Percentiles rank a stretch among this genome's conserved stretches.
phyloP scores from a whole-genome alignment of 495 filamentous ascomycete genomes.

The Staphylotrichum longicolle region DNA sequence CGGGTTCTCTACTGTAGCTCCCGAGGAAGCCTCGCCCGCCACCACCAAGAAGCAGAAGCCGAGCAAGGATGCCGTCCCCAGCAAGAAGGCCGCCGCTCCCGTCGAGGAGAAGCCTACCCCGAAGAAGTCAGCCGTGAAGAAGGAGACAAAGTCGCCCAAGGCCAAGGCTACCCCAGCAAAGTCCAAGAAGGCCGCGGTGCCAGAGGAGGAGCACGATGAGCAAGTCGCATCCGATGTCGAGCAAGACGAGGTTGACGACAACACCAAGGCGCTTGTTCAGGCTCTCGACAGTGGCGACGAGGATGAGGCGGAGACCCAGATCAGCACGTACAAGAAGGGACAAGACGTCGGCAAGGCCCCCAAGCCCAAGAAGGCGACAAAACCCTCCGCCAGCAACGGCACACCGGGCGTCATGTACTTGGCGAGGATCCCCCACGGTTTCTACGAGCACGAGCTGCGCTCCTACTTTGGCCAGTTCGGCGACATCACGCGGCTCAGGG shows the following conservation, averaged over 20 bases:
- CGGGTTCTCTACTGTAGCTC: conserved; percentile 25
- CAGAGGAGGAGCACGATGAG: conserved; percentile 28
- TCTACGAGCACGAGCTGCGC: conserved; percentile 95
- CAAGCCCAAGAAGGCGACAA: conserved; percentile 53
- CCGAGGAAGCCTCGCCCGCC: conserved; percentile 45
- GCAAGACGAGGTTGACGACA: conserved; percentile 41
- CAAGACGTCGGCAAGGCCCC: conserved; percentile 61
- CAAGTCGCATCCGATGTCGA: conserved; percentile 36
- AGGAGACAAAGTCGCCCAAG: conserved; percentile 35
- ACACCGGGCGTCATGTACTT: conserved; percentile 83
- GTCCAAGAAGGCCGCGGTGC: conserved; percentile 28
- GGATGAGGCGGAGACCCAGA: conserved; percentile 50
- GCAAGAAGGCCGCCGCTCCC: conserved; percentile 20
- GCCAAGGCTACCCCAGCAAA: conserved; percentile 30
- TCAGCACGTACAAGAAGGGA: conserved; percentile 50
- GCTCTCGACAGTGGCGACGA: conserved; percentile 79
- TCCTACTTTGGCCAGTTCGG: conserved; percentile 96
- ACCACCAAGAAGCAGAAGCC: conserved; percentile 44
- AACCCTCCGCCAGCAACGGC: conserved; percentile 33
- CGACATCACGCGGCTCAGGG: conserved; percentile 71
- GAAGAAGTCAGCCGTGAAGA: conserved; percentile 23
- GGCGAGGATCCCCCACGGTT: conserved; percentile 86
- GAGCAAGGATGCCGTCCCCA: conserved; percentile 29
- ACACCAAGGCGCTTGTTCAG: conserved; percentile 61
- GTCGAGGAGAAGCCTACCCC: conserved; percentile 23